Percentiles rank a stretch among this genome's conserved stretches.
phyloP scores from a whole-genome alignment of 495 filamentous ascomycete species.

The Penicillium canariense region DNA sequence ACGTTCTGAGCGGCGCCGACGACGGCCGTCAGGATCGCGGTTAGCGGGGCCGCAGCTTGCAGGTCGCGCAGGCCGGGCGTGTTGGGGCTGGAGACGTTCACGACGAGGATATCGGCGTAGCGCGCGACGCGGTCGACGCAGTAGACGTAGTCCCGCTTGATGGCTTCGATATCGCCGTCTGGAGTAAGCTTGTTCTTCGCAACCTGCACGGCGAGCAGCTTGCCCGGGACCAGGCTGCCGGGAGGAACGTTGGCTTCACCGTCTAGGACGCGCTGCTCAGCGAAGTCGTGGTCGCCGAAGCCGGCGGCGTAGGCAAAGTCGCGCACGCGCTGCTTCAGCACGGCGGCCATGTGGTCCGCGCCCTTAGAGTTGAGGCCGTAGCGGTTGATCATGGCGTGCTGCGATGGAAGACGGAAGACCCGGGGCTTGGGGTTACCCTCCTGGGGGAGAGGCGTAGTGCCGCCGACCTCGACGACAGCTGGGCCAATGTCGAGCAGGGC shows the following conservation, averaged over 20 bases:
- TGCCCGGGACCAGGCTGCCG: slow-evolving; percentile 70
- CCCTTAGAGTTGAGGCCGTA: slow-evolving; percentile 89
- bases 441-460: slow-evolving; percentile 81
- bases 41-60: slow-evolving; percentile 78
- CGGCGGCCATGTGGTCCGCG: slow-evolving; percentile 78
- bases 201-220: slow-evolving; percentile 85
- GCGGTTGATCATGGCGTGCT: slow-evolving; percentile 87
- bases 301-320: slow-evolving; percentile 70
- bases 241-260: slow-evolving; percentile 64
- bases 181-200: slow-evolving; percentile 95
- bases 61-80: slow-evolving; percentile 84
- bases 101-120: slow-evolving; percentile 92
- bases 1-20: slow-evolving; percentile 70
- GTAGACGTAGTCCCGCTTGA: slow-evolving; percentile 79
- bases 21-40: slow-evolving; percentile 74
- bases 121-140: slow-evolving; percentile 77
- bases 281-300: slow-evolving; percentile 57
- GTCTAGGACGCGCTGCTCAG: slow-evolving; percentile 69
- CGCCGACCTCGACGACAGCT: slow-evolving; percentile 85
- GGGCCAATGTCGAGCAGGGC: slow-evolving; percentile 78
- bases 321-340: slow-evolving; percentile 73
- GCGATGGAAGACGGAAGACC: slow-evolving; percentile 78
- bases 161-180: slow-evolving; percentile 78
- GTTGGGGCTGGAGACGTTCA: slow-evolving; percentile 96
- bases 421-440: slow-evolving; percentile 81